A percentile compares a stretch with the other conserved stretches of the same genome.
These are phyloP conservation scores for Ogataea siamensis DNA, from an alignment of 805 yeast species.

Conservation along the genomic window DNA sequence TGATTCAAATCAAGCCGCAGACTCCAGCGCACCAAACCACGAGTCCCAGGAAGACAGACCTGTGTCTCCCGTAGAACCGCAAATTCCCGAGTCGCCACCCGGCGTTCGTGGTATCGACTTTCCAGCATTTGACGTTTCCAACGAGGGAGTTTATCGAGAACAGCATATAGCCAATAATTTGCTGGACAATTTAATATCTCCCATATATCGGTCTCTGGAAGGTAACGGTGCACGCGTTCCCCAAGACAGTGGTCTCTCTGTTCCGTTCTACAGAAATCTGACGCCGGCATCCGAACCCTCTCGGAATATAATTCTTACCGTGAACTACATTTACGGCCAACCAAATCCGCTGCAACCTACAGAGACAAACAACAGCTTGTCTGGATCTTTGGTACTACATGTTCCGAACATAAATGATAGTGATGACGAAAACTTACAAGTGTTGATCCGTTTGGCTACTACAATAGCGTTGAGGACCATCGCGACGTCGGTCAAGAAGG, in stretches of 20 bases:
- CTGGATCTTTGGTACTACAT: constrained; percentile 61
- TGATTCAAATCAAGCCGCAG: constrained; percentile 1
- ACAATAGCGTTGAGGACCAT: constrained; percentile 67
- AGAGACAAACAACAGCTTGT: constrained; percentile 31
- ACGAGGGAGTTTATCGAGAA: constrained; percentile 32
- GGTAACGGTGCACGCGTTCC: constrained; percentile 8
- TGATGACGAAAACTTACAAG: constrained; percentile 59
- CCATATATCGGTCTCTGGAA: constrained; percentile 26
- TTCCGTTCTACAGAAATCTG: constrained; percentile 5
- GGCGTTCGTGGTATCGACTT: constrained; percentile 35
- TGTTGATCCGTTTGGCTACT: constrained; percentile 63
- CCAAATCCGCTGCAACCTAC: constrained; percentile 21
- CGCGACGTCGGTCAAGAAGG: constrained; percentile 45
- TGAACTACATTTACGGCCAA: constrained; percentile 37
- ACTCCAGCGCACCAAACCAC: no score
- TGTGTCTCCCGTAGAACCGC: no score
- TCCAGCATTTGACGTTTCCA: constrained; percentile 38
- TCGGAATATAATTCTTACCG: constrained; percentile 40
- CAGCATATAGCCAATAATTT: constrained; percentile 21
- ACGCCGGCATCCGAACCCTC: constrained; percentile 24
- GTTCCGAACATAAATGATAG: constrained; percentile 64
- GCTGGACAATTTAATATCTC: constrained; percentile 26
- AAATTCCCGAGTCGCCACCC: no score
- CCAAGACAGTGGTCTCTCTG: constrained; percentile 1
- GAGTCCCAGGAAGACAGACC: no score